phyloP scores from a whole-genome alignment of 495 filamentous ascomycete genomes.

The Podospora conica region DNA sequence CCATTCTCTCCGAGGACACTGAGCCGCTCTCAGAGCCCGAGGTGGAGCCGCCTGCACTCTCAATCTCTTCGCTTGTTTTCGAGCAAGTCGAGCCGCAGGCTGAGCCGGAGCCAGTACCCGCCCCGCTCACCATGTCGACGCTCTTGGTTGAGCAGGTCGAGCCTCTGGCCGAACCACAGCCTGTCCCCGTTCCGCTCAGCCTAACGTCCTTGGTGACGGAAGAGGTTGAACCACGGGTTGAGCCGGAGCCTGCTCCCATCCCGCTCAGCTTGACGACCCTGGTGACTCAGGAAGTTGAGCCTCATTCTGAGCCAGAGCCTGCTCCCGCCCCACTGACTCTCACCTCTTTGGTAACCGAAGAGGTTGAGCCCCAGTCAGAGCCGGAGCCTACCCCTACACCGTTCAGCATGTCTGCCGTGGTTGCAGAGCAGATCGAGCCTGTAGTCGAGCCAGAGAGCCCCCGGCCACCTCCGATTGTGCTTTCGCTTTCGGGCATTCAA shows the following conservation, averaged over 20 bases:
- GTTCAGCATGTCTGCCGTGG: slow-evolving; percentile 28
- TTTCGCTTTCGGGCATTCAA: slow-evolving; percentile 23
- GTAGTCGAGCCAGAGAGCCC: slow-evolving; percentile 12
- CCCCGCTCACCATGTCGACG: slow-evolving; percentile 18
- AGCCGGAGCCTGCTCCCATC: neutral
- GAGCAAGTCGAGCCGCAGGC: slow-evolving; percentile 26
- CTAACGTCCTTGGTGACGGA: neutral
- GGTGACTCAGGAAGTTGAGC: slow-evolving; percentile 17
- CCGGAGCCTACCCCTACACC: slow-evolving; percentile 10
- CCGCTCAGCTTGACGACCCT: slow-evolving; percentile 15
- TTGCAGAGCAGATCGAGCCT: slow-evolving; percentile 24
- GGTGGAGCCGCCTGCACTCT: slow-evolving; percentile 16
- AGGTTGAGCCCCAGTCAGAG: neutral
- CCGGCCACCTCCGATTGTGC: slow-evolving; percentile 4
- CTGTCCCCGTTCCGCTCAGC: neutral
- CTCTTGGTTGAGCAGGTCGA: slow-evolving; percentile 22
- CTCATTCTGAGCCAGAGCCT: slow-evolving; percentile 22
- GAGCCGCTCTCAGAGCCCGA: slow-evolving; percentile 19
- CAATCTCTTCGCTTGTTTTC: slow-evolving; percentile 20
- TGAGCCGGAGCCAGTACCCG: slow-evolving; percentile 16
- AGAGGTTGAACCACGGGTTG: neutral
- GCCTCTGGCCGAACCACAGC: slow-evolving; percentile 22
- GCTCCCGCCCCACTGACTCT: neutral
- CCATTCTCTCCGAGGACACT: slow-evolving; percentile 13
- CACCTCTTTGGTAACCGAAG: neutral